phyloP scores from a whole-genome alignment of 495 filamentous ascomycete species.

The Sphaerosporella brunnea region DNA sequence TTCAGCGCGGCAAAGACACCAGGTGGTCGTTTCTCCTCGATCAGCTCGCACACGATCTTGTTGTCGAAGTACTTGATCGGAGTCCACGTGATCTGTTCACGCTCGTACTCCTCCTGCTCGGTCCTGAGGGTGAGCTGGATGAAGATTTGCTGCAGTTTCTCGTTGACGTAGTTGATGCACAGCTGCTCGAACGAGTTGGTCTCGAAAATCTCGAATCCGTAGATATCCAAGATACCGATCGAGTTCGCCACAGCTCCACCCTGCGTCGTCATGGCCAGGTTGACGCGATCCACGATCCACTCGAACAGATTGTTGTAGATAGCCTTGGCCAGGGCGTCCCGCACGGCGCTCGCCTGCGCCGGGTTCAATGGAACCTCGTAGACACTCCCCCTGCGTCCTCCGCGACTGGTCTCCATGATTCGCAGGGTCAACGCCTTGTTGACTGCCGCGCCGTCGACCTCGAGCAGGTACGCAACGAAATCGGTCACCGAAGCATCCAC shows the following conservation, averaged over 20 bases:
- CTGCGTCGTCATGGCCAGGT: constrained; percentile 60
- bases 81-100: constrained; percentile 95
- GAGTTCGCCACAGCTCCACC: constrained; percentile 57
- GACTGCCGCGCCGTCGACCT: constrained; percentile 63
- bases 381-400: constrained; percentile 57
- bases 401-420: constrained; percentile 74
- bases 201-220: constrained; percentile 99
- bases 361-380: constrained; percentile 89
- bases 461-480: constrained; percentile 83
- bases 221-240: constrained; percentile 97
- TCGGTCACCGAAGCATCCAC: constrained; percentile 77
- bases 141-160: constrained; percentile 98
- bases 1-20: constrained; percentile 94
- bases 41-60: constrained; percentile 94
- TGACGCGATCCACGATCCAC: constrained; percentile 92
- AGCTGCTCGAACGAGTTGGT: constrained; percentile 98
- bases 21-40: constrained; percentile 78
- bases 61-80: constrained; percentile 99
- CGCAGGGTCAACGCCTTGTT: constrained; percentile 79
- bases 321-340: constrained; percentile 83
- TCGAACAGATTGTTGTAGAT: constrained; percentile 98
- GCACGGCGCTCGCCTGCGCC: constrained; percentile 75
- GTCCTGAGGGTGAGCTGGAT: constrained; percentile 94
- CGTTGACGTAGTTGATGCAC: constrained; percentile 99
- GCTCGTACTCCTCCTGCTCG: constrained; percentile 93